Evolutionary conservation across 2,329 filamentous ascomycete species (phyloP).

Genomic region (Diaporthe ilicicola): DNA sequence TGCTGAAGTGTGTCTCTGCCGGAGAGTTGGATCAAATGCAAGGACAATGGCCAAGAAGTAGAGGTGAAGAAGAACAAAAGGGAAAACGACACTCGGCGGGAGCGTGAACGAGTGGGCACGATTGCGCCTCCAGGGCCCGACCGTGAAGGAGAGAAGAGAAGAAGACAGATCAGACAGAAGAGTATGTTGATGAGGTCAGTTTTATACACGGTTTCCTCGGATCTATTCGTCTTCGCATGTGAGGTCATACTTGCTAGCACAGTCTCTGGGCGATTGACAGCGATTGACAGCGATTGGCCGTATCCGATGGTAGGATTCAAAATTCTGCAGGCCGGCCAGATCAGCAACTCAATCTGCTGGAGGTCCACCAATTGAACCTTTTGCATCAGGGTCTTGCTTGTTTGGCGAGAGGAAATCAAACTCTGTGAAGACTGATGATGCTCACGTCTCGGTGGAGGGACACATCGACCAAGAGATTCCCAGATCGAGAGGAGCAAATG

Average conservation of each 20-base stretch:
- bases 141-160: slow-evolving; percentile 4
- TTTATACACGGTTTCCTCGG: background rate
- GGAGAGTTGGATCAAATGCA: background rate
- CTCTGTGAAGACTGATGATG: background rate
- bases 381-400: background rate
- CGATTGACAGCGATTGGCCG: background rate
- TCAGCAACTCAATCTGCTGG: background rate
- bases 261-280: background rate
- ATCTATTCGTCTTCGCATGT: background rate
- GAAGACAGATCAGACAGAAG: no score
- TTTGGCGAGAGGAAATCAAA: background rate
- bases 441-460: background rate
- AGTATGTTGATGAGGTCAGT: background rate
- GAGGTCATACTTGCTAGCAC: background rate
- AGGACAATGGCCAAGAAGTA: slow-evolving; percentile 4
- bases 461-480: background rate
- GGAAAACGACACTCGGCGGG: background rate
- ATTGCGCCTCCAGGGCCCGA: slow-evolving; percentile 19
- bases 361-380: background rate
- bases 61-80: background rate
- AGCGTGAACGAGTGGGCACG: background rate
- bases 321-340: background rate
- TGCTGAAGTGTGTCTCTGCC: background rate
- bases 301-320: background rate
- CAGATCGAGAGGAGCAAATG: background rate